Percentiles rank a stretch among this genome's conserved stretches.
phyloP scores from a whole-genome alignment of 331 rosid species.

The Telfairia occidentalis region DNA sequence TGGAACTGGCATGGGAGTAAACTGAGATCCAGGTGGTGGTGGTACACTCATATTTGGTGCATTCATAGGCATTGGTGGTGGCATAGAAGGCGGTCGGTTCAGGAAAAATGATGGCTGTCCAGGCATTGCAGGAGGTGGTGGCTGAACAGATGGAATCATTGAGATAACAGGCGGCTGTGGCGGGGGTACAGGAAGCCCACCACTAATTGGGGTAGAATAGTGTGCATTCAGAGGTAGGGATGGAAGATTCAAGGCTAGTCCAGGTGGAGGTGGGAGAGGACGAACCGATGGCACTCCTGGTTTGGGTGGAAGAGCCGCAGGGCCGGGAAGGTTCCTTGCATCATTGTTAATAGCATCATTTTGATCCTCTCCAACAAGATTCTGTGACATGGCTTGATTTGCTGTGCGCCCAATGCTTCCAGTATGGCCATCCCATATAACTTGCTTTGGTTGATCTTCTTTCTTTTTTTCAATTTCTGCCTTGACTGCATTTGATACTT shows the following conservation, averaged over 20 bases:
- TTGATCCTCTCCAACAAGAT: conserved; percentile 55
- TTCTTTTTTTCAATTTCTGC: conserved; percentile 91
- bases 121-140: conserved; percentile 55
- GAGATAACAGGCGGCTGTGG: conserved; percentile 50
- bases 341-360: conserved; percentile 43
- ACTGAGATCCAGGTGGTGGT: conserved; percentile 83
- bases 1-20: conserved; percentile 38
- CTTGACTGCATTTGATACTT: conserved; percentile 89
- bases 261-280: conserved; percentile 88
- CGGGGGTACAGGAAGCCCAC: conserved; percentile 41
- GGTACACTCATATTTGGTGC: conserved; percentile 49
- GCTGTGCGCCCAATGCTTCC: conserved; percentile 93
- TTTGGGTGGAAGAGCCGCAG: conserved; percentile 81
- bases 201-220: conserved; percentile 42
- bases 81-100: conserved; percentile 55
- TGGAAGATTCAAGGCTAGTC: conserved; percentile 79
- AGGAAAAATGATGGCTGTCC: conserved; percentile 50
- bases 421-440: conserved; percentile 96
- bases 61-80: conserved; percentile 41
- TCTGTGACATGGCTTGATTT: conserved; percentile 87
- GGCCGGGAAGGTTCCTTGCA: conserved; percentile 60
- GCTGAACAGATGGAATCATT: conserved; percentile 52
- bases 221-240: conserved; percentile 48
- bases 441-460: conserved; percentile 92
- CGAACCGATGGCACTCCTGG: conserved; percentile 71